phyloP scores from a whole-genome alignment of 495 filamentous ascomycete species.

The Neurospora discreta region DNA sequence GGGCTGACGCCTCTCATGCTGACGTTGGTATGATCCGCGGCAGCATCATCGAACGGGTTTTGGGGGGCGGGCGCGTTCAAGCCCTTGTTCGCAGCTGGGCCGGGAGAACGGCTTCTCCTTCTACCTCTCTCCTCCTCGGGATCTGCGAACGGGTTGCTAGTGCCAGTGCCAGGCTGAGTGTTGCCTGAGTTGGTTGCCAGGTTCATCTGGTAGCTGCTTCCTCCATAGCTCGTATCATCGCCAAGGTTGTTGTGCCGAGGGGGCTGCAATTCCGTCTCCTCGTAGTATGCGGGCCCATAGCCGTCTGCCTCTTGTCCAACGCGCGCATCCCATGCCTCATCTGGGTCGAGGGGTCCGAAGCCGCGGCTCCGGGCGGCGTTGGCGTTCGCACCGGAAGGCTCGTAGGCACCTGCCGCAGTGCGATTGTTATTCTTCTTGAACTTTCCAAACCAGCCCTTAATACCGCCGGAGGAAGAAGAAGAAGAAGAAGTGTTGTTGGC shows the following conservation, averaged over 20 bases:
- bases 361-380: conserved; percentile 20
- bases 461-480: conserved; percentile 45
- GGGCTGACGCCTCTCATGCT: conserved; percentile 47
- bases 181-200: conserved; percentile 15
- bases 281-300: conserved; percentile 43
- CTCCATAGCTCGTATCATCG: conserved; percentile 7
- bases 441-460: conserved; percentile 48
- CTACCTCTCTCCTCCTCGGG: conserved; percentile 23
- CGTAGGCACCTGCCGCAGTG: conserved; percentile 52
- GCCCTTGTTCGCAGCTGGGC: neutral
- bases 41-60: conserved; percentile 48
- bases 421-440: conserved; percentile 43
- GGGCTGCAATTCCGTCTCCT: conserved; percentile 50
- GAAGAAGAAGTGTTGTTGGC: conserved; percentile 35
- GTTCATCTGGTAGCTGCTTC: conserved; percentile 34
- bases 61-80: conserved; percentile 1
- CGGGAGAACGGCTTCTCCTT: conserved; percentile 21
- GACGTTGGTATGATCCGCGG: conserved; percentile 40
- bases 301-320: conserved; percentile 49
- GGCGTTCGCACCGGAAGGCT: conserved; percentile 24
- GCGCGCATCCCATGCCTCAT: conserved; percentile 62
- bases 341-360: conserved; percentile 49
- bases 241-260: conserved; percentile 3
- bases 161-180: neutral
- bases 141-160: neutral